Base-by-base conservation (phyloP, 2,329 filamentous ascomycete genomes). In the Epichloe gansuensis region DNA sequence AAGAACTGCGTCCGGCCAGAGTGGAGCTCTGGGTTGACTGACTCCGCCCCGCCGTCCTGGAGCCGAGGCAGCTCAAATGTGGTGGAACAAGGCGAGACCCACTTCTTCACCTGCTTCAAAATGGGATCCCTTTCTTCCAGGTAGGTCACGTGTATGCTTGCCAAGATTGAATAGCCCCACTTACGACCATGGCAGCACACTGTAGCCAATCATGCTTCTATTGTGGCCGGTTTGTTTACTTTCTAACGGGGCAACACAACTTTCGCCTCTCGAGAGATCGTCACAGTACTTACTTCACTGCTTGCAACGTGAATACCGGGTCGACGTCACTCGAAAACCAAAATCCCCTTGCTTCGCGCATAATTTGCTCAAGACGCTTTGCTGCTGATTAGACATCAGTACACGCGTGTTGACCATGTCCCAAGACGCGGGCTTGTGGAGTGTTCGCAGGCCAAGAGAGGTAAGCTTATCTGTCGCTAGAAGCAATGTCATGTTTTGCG, bases 361-460 rank as follows among this genome's bases (percentile, higher is more conserved):
- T 9, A 48, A 39, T 4, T 48, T 8, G 7, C 35, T 1, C 1
- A 25, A 5, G 17, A n/a, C 46, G 12, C 46, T n/a, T 34, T 21
- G 3, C 17, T 44, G 17, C 43, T 41, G 25, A 21, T 13, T 4
- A 12, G 6, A 34, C 8, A 31, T 37, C 25, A 46, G 23, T 15
- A n/a, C 23, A 7, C 54, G 50, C 58, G 57, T 57, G 56, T 58
- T 54, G 23, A 55, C 53, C 64, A 94, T 94, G 89, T 88, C 88
- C 72, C 88, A 93, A 73, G 88, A 94, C 64, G 82, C 83, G 56
- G 87, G 86, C 64, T 76, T 93, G 65, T 96, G 91, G 79, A 95
- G 90, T 65, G 88, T 94, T 67, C 89, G 89, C 71, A 85, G 91
- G 65, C 86, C 88, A 61, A 82, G 91, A 77, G 91, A 96, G 79